Evolutionary conservation across 1,284 basidiomycete species (phyloP), one percentile per base, ranked within the genome.

Genomic region (Wallemia hederae): DNA sequence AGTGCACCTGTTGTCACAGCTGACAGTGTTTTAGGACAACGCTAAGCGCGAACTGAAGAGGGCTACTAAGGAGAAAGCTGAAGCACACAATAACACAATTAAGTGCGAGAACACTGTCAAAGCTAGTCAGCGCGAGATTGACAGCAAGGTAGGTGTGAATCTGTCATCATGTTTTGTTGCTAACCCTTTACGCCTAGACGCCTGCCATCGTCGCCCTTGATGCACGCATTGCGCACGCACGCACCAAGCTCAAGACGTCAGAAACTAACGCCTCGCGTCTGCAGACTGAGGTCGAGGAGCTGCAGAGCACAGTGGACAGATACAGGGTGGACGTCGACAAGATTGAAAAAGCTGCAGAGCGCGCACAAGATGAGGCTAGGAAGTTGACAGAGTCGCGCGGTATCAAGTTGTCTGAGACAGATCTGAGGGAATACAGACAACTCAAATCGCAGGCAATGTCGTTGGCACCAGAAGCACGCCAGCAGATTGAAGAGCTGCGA

Each of bases 211-310:
- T 86, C 22, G 76, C 82, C 0, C 74, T 84, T 28, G 83, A 92
- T 62, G 83, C 88, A 11, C 86, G 90, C 68, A 89, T 94, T 60
- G 78, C 80, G 2, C 91, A 97, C 68, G 80, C 84, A 0, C 75
- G 78, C 57, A 79, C 84, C 57, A 92, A 91, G 69, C 72, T 80
- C 49, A 76, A 79, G 59, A 85, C 85, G 66, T 81, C 84, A 0
- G 71, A 74, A 59, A 77, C 77, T 61, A 77, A 80, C 11, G 75
- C 73, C 24, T 80, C 81, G 34, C 79, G 82, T 61, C 78, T 90
- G 0, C 69, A 74, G 59, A 80, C 79, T 63, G 87, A 87, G 60
- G 78, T 79, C 59, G 74, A 77, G 29, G 79, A 79, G 61, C 78
- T 88, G 66, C 72, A 78, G 62, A 74, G 74, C 1, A 80, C 79